These are phyloP conservation scores for Sporisorium sorghi DNA, from an alignment of 1,284 basidiomycete genomes.

Conservation along the genomic window DNA sequence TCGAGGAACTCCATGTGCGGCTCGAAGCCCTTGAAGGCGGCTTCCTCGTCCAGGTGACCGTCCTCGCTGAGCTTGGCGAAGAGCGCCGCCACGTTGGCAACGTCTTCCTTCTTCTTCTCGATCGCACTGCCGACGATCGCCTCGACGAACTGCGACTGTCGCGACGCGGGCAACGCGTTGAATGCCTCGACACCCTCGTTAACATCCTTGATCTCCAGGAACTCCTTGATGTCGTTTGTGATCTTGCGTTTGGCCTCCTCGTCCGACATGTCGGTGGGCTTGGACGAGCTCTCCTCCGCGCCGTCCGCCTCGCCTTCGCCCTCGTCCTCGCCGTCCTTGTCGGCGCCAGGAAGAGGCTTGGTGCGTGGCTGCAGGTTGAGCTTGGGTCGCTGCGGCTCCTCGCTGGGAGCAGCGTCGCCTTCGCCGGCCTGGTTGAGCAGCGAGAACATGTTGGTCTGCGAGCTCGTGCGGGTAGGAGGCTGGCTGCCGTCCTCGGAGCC, in stretches of 20 bases:
- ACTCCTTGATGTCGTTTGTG: conserved; percentile 72
- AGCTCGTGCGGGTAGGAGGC: conserved; percentile 80
- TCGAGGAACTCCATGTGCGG: conserved; percentile 81
- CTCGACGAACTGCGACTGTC: conserved; percentile 79
- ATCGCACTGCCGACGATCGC: conserved; percentile 79
- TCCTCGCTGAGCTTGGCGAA: conserved; percentile 58
- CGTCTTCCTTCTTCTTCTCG: conserved; percentile 86
- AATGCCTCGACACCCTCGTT: conserved; percentile 82
- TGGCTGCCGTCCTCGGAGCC: conserved; percentile 73
- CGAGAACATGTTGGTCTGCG: conserved; percentile 85
- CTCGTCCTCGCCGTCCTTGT: conserved; percentile 58
- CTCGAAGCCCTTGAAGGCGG: conserved; percentile 78
- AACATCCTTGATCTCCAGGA: conserved; percentile 75
- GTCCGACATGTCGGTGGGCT: conserved; percentile 75
- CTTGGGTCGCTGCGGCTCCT: conserved; percentile 78
- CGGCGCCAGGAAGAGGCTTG: conserved; percentile 71
- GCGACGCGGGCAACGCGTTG: conserved; percentile 74
- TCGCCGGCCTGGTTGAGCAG: conserved; percentile 56
- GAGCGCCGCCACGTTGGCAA: conserved; percentile 72
- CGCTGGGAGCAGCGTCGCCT: conserved; percentile 39
- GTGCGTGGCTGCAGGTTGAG: conserved; percentile 78
- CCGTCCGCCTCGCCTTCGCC: conserved; percentile 67
- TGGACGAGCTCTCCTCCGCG: conserved; percentile 70
- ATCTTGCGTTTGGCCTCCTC: conserved; percentile 82
- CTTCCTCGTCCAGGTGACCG: conserved; percentile 57